phyloP scores from a whole-genome alignment of 805 yeast species.

The Candida qinlingensis region DNA sequence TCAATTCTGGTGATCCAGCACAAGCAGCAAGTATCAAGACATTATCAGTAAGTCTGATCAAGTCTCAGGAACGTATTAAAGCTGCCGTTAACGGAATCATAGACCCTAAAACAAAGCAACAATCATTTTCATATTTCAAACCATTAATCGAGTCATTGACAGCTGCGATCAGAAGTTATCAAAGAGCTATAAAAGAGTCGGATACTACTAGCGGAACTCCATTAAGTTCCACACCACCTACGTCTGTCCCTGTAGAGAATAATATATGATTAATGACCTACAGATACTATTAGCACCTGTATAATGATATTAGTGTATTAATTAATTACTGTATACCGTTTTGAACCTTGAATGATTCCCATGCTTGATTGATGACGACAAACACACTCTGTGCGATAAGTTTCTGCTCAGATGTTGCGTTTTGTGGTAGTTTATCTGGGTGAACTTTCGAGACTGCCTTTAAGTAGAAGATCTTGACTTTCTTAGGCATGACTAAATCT shows the following conservation, averaged over 20 bases:
- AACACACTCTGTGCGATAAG: constrained; percentile 87
- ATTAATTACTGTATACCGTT: constrained; percentile 37
- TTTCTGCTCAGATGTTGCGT: constrained; percentile 59
- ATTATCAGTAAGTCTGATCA: constrained; percentile 43
- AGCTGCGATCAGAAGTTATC: constrained; percentile 43
- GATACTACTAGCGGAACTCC: background rate
- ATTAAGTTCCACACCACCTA: constrained; percentile 17
- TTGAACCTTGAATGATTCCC: constrained; percentile 74
- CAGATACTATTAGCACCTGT: background rate
- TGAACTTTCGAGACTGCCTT: constrained; percentile 87
- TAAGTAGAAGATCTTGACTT: constrained; percentile 82
- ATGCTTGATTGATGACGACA: constrained; percentile 75
- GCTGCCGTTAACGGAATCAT: constrained; percentile 29
- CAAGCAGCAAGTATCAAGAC: constrained; percentile 39
- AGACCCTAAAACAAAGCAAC: constrained; percentile 24
- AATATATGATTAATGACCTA: background rate
- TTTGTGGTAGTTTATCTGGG: constrained; percentile 71
- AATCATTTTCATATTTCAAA: constrained; percentile 31
- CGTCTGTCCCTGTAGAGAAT: background rate
- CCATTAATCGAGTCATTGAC: constrained; percentile 41
- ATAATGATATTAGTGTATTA: background rate
- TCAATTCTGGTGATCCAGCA: constrained; percentile 42
- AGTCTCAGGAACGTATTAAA: constrained; percentile 41
- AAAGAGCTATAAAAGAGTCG: constrained; percentile 27
- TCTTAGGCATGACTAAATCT: constrained; percentile 83